Conservation (phyloP, 352 stramenopile species). For the Phytophthora sp. region DNA sequence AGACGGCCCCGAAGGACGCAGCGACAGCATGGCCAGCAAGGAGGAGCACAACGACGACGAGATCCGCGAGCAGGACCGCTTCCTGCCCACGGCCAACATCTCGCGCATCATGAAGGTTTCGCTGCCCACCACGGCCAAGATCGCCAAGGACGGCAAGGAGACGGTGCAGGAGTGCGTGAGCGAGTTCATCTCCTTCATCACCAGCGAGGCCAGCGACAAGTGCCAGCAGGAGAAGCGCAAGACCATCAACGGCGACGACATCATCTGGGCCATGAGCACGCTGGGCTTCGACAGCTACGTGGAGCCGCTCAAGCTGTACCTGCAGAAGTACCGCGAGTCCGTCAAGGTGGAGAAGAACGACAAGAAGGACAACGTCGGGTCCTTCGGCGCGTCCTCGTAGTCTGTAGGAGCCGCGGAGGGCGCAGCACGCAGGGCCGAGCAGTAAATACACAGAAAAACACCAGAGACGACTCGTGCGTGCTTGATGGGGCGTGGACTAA, state of each 20-base stretch:
- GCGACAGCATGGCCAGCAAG: slow-evolving; percentile 67
- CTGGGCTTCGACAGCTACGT: slow-evolving; percentile 99
- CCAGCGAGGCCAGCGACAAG: slow-evolving; percentile 98
- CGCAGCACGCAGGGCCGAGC: not conserved
- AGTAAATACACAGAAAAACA: slow-evolving; percentile 38
- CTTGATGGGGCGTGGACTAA: not conserved
- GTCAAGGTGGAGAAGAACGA: slow-evolving; percentile 92
- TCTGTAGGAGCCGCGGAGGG: slow-evolving; percentile 1
- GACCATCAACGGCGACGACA: slow-evolving; percentile 99
- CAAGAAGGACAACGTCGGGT: slow-evolving; percentile 91
- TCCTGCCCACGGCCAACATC: slow-evolving; percentile 99
- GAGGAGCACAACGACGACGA: slow-evolving; percentile 91
- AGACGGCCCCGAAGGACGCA: slow-evolving; percentile 19
- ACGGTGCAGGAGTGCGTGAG: slow-evolving; percentile 99
- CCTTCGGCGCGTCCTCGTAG: slow-evolving; percentile 86
- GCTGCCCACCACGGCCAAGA: slow-evolving; percentile 98
- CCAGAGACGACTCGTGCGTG: not conserved
- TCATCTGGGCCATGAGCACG: slow-evolving; percentile 99
- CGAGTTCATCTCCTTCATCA: slow-evolving; percentile 99
- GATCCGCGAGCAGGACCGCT: slow-evolving; percentile 96
- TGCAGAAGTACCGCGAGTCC: slow-evolving; percentile 98
- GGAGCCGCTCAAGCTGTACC: slow-evolving; percentile 98
- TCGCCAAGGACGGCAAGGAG: slow-evolving; percentile 99
- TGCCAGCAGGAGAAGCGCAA: slow-evolving; percentile 99
- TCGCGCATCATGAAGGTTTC: slow-evolving; percentile 99